Percentiles rank a stretch among this genome's conserved stretches.
These are phyloP conservation scores for Lenzites betulinus DNA, from an alignment of 768 basidiomycete species.

Conservation along the genomic window DNA sequence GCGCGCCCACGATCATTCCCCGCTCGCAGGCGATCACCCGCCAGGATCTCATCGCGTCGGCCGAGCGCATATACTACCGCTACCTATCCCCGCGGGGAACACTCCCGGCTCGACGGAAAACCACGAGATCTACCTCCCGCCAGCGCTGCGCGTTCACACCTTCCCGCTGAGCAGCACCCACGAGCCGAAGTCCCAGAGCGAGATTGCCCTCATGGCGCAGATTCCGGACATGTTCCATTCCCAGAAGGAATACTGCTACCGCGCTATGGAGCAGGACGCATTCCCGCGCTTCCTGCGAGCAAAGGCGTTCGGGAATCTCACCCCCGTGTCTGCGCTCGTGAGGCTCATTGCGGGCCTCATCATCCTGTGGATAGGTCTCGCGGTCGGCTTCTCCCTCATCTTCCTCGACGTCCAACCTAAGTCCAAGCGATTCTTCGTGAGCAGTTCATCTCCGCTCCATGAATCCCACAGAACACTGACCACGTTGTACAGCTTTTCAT, in stretches of 20 bases:
- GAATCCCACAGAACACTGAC: conserved; percentile 11
- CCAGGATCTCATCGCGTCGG: conserved; percentile 85
- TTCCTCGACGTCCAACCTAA: conserved; percentile 94
- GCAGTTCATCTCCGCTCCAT: conserved; percentile 37
- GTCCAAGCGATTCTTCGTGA: conserved; percentile 90
- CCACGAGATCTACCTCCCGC: conserved; percentile 97
- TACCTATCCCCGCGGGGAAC: conserved; percentile 87
- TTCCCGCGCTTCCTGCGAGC: conserved; percentile 93
- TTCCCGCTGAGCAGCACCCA: conserved; percentile 82
- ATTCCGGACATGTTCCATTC: conserved; percentile 96
- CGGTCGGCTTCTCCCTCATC: conserved; percentile 85
- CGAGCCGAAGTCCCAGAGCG: conserved; percentile 69
- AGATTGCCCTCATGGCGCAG: conserved; percentile 79
- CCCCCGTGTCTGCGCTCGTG: conserved; percentile 86
- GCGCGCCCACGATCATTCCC: conserved; percentile 93
- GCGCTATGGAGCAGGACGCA: conserved; percentile 94
- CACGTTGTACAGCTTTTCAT: conserved; percentile 73
- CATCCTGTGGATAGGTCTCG: conserved; percentile 92
- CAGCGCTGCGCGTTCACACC: conserved; percentile 84
- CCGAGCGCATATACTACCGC: conserved; percentile 94
- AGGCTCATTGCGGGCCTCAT: conserved; percentile 84
- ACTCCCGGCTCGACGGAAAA: conserved; percentile 81
- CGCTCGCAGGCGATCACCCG: conserved; percentile 90
- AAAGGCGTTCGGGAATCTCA: conserved; percentile 98
- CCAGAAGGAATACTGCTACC: conserved; percentile 97